Conservation (phyloP, 306 rosid genomes). For the Acacia melanoxylon region DNA sequence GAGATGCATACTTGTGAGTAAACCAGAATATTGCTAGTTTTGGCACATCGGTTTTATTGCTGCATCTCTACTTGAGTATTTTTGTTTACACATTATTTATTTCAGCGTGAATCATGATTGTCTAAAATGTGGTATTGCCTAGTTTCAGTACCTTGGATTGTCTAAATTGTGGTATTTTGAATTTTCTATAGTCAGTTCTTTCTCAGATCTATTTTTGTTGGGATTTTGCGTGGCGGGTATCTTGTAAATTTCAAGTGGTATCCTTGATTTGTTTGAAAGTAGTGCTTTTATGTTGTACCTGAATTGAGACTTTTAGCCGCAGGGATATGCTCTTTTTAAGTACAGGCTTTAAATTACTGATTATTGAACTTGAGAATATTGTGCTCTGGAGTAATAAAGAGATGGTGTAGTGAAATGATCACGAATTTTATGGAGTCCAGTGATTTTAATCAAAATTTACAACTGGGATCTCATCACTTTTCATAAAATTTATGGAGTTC, state of each 20-base stretch:
- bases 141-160: too few relatives aligned
- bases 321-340: neutral
- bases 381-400: slow-evolving; percentile 5
- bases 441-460: neutral
- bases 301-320: neutral
- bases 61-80: too few relatives aligned
- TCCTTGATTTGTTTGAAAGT: slow-evolving; percentile 2
- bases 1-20: too few relatives aligned
- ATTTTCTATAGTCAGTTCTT: too few relatives aligned
- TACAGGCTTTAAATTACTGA: neutral
- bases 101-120: too few relatives aligned
- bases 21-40: too few relatives aligned
- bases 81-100: too few relatives aligned
- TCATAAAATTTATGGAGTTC: neutral
- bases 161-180: too few relatives aligned
- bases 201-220: too few relatives aligned
- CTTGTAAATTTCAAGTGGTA: neutral
- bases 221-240: neutral
- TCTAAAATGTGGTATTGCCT: too few relatives aligned
- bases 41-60: neutral
- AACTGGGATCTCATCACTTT: neutral
- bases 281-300: neutral
- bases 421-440: neutral
- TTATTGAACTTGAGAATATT: neutral
- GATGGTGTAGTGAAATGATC: neutral